Conservation (phyloP, 2,329 filamentous ascomycete species). For the Aspergillus floridensis region DNA sequence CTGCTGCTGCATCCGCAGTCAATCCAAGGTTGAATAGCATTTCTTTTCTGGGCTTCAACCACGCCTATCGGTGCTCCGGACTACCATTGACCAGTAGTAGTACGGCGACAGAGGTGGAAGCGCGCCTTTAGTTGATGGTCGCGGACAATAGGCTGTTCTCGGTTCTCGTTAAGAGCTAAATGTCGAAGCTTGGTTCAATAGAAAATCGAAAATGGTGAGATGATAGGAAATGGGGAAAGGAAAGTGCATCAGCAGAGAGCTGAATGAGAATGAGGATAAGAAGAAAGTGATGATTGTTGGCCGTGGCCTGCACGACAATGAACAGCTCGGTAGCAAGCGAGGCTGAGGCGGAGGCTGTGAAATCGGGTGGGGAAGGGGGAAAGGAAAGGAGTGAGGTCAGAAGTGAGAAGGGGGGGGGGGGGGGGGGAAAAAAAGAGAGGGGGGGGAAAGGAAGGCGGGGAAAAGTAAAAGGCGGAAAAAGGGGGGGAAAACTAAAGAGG, state of each 20-base stretch:
- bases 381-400: slow-evolving; percentile 5
- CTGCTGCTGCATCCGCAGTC: slow-evolving; percentile 45
- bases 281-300: background rate
- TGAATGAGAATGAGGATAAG: background rate
- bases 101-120: background rate
- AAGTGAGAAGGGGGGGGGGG: background rate
- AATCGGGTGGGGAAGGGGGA: background rate
- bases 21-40: slow-evolving; percentile 45
- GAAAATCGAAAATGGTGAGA: too few relatives aligned
- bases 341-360: slow-evolving; percentile 1
- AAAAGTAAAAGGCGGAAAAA: too few relatives aligned
- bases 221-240: background rate
- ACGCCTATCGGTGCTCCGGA: slow-evolving; percentile 11
- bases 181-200: background rate
- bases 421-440: background rate
- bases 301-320: slow-evolving; percentile 11
- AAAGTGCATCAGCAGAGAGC: background rate
- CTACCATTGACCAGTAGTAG: slow-evolving; percentile 16
- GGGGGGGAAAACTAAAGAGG: too few relatives aligned
- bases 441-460: background rate
- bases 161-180: background rate
- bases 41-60: slow-evolving; percentile 25
- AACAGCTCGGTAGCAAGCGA: slow-evolving; percentile 1
- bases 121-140: background rate
- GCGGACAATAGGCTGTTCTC: too few relatives aligned